Conservation (phyloP, 2,329 filamentous ascomycete genomes). For the Cladosporium colombiae region DNA sequence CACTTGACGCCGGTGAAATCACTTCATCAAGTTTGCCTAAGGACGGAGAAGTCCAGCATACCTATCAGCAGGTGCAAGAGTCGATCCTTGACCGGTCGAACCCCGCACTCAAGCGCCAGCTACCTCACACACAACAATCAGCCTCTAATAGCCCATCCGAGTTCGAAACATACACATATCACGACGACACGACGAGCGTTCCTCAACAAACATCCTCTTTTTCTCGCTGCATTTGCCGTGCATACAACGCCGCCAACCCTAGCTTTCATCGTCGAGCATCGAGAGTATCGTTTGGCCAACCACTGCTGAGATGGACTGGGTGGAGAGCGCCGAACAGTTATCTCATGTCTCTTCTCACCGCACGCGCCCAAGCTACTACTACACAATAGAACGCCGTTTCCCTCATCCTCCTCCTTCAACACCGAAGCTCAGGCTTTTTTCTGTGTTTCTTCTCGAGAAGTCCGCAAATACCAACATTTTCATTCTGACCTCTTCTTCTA, state of each 20-base stretch:
- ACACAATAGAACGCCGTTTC: neutral
- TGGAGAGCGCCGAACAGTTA: neutral
- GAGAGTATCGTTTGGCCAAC: neutral
- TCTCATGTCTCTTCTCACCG: neutral
- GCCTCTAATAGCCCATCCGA: neutral
- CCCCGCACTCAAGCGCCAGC: neutral
- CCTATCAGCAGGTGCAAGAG: neutral
- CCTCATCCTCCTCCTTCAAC: neutral
- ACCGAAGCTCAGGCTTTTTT: neutral
- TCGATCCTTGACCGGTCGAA: neutral
- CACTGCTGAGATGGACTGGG: neutral
- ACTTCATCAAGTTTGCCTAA: neutral
- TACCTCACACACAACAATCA: neutral
- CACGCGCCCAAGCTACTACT: neutral
- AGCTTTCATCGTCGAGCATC: neutral
- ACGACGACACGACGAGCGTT: slow-evolving; percentile 12
- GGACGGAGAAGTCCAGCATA: neutral
- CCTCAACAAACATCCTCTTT: neutral
- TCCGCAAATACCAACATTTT: neutral
- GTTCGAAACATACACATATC: neutral
- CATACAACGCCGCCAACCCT: neutral
- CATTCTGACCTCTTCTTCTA: neutral
- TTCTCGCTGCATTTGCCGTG: neutral
- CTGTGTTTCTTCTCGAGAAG: neutral
- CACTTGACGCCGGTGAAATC: neutral